Percentiles rank a stretch among this genome's conserved stretches.
Evolutionary conservation across 495 filamentous ascomycete species (phyloP).

Genomic region (Lasiosphaeria ovina): DNA sequence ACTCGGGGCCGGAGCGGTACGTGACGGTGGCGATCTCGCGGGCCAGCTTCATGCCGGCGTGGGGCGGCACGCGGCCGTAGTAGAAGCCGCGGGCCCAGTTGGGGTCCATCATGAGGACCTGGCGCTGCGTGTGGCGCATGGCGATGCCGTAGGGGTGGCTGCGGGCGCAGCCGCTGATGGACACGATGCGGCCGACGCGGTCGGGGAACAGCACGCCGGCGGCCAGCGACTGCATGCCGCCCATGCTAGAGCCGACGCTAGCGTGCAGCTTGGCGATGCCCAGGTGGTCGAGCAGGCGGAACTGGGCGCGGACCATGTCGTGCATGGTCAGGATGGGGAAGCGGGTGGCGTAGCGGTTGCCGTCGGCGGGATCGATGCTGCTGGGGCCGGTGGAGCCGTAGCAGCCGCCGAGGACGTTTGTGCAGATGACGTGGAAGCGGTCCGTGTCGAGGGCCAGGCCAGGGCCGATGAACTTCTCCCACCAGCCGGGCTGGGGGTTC

Average conservation of each 20-base stretch:
- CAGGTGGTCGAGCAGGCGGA: slow-evolving; percentile 77
- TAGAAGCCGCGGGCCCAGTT: slow-evolving; percentile 98
- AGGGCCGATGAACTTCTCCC: slow-evolving; percentile 98
- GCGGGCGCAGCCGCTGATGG: slow-evolving; percentile 89
- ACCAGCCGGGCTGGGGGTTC: slow-evolving; percentile 93
- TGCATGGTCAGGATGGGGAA: slow-evolving; percentile 96
- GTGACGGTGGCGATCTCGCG: slow-evolving; percentile 97
- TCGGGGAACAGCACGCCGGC: slow-evolving; percentile 85
- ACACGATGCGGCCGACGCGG: slow-evolving; percentile 76
- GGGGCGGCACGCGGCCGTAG: slow-evolving; percentile 84
- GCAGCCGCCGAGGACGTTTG: slow-evolving; percentile 94
- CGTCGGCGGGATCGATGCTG: slow-evolving; percentile 84
- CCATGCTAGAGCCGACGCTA: slow-evolving; percentile 95
- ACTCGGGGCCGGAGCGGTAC: slow-evolving; percentile 94
- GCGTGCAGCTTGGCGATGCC: slow-evolving; percentile 82
- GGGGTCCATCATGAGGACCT: slow-evolving; percentile 97
- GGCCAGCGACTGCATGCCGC: slow-evolving; percentile 94
- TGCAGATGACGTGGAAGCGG: slow-evolving; percentile 92
- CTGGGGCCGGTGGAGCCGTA: slow-evolving; percentile 93
- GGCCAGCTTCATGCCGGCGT: slow-evolving; percentile 95
- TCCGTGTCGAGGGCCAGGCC: slow-evolving; percentile 82
- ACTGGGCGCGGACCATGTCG: slow-evolving; percentile 97
- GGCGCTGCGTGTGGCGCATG: slow-evolving; percentile 97
- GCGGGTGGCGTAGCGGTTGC: slow-evolving; percentile 84
- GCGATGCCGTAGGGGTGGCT: slow-evolving; percentile 98